Evolutionary conservation across 768 basidiomycete genomes (phyloP).

Genomic region (Phallus indusiatus): DNA sequence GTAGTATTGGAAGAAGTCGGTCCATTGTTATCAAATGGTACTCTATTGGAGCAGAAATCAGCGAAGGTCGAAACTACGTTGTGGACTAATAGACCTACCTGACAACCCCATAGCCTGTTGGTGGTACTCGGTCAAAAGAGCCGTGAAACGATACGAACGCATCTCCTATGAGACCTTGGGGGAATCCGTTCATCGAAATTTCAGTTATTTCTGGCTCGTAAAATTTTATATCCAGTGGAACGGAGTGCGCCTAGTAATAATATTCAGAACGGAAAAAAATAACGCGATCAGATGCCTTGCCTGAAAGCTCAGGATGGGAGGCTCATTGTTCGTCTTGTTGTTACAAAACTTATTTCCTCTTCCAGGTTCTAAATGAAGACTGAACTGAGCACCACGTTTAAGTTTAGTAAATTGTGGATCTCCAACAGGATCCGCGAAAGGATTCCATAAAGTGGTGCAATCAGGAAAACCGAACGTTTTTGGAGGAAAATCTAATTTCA

Average conservation of each 20-base stretch:
- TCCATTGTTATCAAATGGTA: slow-evolving; percentile 13
- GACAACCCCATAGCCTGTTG: slow-evolving; percentile 39
- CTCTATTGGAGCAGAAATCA: slow-evolving; percentile 8
- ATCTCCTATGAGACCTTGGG: slow-evolving; percentile 21
- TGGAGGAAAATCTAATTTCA: slow-evolving; percentile 10
- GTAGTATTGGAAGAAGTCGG: slow-evolving; percentile 1
- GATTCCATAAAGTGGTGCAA: slow-evolving; percentile 36
- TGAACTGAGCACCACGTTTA: slow-evolving; percentile 29
- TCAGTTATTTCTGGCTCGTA: slow-evolving; percentile 16
- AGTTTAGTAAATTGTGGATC: slow-evolving; percentile 28
- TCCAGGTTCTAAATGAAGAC: slow-evolving; percentile 25
- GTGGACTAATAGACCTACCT: slow-evolving; percentile 19
- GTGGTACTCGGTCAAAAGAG: slow-evolving; percentile 31
- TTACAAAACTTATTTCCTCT: slow-evolving; percentile 28
- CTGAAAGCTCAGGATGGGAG: slow-evolving; percentile 32
- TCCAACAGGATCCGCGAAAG: slow-evolving; percentile 30
- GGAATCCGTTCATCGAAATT: slow-evolving; percentile 18
- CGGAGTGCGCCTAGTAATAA: slow-evolving; percentile 32
- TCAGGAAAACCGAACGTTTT: slow-evolving; percentile 34
- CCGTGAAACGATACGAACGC: slow-evolving; percentile 40
- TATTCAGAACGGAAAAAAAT: not conserved
- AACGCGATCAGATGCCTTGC: slow-evolving; percentile 14
- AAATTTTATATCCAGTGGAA: slow-evolving; percentile 38
- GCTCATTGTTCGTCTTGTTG: slow-evolving; percentile 25
- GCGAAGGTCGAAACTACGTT: not conserved